Conservation (phyloP, 2,329 filamentous ascomycete genomes). For the Neurospora sp. region DNA sequence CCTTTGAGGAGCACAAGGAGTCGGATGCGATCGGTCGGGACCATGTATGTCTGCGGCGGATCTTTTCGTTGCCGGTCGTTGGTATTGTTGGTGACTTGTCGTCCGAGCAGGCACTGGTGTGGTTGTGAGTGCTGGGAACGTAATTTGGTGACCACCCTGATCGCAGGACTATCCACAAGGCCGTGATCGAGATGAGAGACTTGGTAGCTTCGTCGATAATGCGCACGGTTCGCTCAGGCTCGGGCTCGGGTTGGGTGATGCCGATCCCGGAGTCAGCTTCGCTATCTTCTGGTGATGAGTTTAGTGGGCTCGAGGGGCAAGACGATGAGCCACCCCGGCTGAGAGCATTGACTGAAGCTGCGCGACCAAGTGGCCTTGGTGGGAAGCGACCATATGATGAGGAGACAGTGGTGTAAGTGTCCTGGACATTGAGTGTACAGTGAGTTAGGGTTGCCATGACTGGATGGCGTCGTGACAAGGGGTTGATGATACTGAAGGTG, state of each 20-base stretch:
- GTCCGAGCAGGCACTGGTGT: neutral
- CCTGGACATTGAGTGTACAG: conserved; percentile 56
- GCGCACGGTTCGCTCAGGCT: conserved; percentile 24
- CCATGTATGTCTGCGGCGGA: neutral
- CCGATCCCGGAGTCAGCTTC: conserved; percentile 17
- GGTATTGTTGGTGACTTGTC: neutral
- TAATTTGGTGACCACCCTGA: conserved; percentile 27
- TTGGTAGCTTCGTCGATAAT: conserved; percentile 34
- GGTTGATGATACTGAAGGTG: conserved; percentile 69
- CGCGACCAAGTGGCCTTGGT: conserved; percentile 23
- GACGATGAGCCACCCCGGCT: conserved; percentile 6
- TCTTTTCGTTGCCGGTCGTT: neutral
- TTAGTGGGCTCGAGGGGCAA: neutral
- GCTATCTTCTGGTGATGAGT: conserved; percentile 4
- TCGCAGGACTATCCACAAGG: conserved; percentile 40
- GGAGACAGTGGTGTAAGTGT: conserved; percentile 53
- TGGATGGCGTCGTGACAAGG: conserved; percentile 59
- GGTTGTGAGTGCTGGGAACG: conserved; percentile 2
- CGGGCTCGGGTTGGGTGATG: conserved; percentile 6
- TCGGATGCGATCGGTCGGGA: neutral
- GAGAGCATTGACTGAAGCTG: conserved; percentile 9
- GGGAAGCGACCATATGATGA: conserved; percentile 38
- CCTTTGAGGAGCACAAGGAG: neutral
- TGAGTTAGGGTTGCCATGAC: conserved; percentile 61
- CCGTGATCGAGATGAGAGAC: conserved; percentile 40